A percentile compares a stretch with the other conserved stretches of the same genome.
phyloP scores from a whole-genome alignment of 2,329 filamentous ascomycete species.

The Thielaviopsis euricoi region DNA sequence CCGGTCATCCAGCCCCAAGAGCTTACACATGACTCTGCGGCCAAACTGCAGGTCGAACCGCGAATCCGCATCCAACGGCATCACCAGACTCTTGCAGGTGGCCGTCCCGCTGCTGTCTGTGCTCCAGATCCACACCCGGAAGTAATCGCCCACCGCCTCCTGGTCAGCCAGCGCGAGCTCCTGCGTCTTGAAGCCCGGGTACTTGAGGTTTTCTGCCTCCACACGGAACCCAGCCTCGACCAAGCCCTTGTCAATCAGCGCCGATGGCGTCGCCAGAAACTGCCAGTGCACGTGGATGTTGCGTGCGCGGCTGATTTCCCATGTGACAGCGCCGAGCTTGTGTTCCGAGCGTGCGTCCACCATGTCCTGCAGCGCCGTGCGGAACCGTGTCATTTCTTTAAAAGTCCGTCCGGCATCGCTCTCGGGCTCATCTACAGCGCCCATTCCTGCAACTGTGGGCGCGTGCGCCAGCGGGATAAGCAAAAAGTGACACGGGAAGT shows the following conservation, averaged over 20 bases:
- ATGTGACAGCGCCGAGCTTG: conserved; percentile 68
- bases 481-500: conserved; percentile 72
- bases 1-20: conserved; percentile 65
- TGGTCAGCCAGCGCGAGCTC: conserved; percentile 35
- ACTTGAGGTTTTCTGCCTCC: conserved; percentile 58
- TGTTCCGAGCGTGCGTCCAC: conserved; percentile 37
- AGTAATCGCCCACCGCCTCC: conserved; percentile 45
- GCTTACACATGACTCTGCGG: conserved; percentile 70
- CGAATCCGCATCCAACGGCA: conserved; percentile 54
- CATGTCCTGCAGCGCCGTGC: conserved; percentile 63
- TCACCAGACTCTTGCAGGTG: conserved; percentile 43
- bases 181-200: conserved; percentile 32
- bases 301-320: conserved; percentile 69
- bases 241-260: conserved; percentile 52
- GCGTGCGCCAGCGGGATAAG: conserved; percentile 79
- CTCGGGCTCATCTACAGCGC: conserved; percentile 32
- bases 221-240: conserved; percentile 82
- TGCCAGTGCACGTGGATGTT: conserved; percentile 94
- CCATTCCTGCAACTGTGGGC: conserved; percentile 55
- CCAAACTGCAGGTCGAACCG: conserved; percentile 87
- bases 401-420: conserved; percentile 44
- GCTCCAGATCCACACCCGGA: conserved; percentile 68
- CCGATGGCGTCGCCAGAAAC: conserved; percentile 58
- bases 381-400: conserved; percentile 71
- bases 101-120: conserved; percentile 29